Percentiles rank a stretch among this genome's conserved stretches.
These are phyloP conservation scores for Cladorrhinum sp. DNA, from an alignment of 2,329 filamentous ascomycete genomes.

Conservation along the genomic window DNA sequence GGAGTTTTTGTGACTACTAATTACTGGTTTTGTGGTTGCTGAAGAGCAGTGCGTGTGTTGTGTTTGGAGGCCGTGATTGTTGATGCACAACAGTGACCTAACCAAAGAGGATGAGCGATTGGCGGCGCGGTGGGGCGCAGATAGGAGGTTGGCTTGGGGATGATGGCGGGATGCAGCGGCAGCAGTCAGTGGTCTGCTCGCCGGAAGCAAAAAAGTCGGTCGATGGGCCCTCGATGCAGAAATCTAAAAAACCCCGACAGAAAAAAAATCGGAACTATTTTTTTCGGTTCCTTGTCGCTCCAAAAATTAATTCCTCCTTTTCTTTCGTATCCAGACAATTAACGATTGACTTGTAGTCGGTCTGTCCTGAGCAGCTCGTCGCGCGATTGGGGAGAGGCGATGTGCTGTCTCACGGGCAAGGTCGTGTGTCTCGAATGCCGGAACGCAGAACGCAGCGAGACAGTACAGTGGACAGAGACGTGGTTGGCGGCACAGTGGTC, in stretches of 20 bases:
- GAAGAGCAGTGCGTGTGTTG: conserved; percentile 19
- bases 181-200: neutral
- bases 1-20: neutral
- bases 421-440: conserved; percentile 18
- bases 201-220: neutral
- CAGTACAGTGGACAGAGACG: conserved; percentile 11
- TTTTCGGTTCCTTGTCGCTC: neutral
- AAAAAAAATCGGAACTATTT: neutral
- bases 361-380: neutral
- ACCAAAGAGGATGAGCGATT: conserved; percentile 23
- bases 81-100: conserved; percentile 22
- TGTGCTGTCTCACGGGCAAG: conserved; percentile 8
- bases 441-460: conserved; percentile 11
- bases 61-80: conserved; percentile 18
- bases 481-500: conserved; percentile 13
- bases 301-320: neutral
- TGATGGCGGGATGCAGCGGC: conserved; percentile 9
- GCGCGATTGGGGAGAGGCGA: neutral
- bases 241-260: neutral
- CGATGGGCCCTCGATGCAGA: neutral
- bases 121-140: conserved; percentile 28
- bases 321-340: neutral
- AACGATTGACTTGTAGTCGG: conserved; percentile 21
- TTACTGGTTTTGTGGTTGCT: conserved; percentile 14
- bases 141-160: conserved; percentile 25